Conservation (phyloP, 345 rosid genomes). For the Bruguiera gymnorhiza region DNA sequence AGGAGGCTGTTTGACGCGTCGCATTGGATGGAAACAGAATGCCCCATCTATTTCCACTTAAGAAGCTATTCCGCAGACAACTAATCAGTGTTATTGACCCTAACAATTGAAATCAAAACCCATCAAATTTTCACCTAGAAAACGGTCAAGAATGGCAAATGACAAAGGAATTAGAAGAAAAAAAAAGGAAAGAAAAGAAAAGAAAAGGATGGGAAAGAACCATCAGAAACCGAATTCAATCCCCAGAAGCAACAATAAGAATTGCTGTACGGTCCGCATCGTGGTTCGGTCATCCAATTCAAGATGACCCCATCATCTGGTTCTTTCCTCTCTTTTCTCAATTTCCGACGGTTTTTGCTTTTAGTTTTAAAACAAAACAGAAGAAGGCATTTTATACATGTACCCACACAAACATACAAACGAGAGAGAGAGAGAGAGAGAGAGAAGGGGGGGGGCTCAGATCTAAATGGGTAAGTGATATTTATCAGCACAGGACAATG, state of each 20-base stretch:
- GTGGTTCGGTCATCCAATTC: conserved; percentile 34
- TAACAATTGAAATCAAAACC: too few relatives aligned
- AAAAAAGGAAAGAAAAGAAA: background rate
- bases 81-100: too few relatives aligned
- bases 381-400: too few relatives aligned
- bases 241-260: conserved; percentile 37
- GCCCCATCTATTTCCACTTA: too few relatives aligned
- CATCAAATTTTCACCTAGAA: too few relatives aligned
- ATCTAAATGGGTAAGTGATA: conserved; percentile 35
- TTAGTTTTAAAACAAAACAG: too few relatives aligned
- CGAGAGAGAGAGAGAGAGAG: background rate
- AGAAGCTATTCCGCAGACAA: too few relatives aligned
- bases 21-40: too few relatives aligned
- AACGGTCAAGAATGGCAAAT: too few relatives aligned
- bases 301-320: conserved; percentile 41
- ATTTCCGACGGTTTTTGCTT: background rate
- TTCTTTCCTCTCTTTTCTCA: conserved; percentile 12
- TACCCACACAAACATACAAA: too few relatives aligned
- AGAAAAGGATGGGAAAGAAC: conserved; percentile 14
- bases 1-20: too few relatives aligned
- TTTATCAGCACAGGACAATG: conserved; percentile 42
- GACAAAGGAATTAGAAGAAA: too few relatives aligned
- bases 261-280: conserved; percentile 61
- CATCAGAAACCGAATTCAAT: conserved; percentile 54
- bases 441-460: conserved; percentile 34